Percentiles rank a stretch among this genome's conserved stretches.
Evolutionary conservation across 805 yeast genomes (phyloP).

Genomic region (Wickerhamomyces chaumierensis): DNA sequence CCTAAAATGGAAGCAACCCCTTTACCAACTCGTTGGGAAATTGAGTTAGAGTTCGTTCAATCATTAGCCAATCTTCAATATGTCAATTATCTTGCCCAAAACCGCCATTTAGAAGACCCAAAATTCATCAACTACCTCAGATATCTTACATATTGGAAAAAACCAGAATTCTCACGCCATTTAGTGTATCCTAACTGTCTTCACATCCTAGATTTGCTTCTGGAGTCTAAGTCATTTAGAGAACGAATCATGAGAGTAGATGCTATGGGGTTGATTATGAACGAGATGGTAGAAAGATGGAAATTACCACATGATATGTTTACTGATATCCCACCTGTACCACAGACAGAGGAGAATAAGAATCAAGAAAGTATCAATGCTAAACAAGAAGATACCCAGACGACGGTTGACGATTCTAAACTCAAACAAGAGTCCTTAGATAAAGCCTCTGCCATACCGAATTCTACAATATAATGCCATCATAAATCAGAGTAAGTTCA

Average conservation of each 20-base stretch:
- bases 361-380: neutral
- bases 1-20: neutral
- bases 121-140: constrained; percentile 65
- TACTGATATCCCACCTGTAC: neutral
- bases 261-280: constrained; percentile 47
- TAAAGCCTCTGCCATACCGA: too few relatives aligned
- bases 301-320: constrained; percentile 10
- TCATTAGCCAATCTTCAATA: constrained; percentile 85
- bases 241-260: constrained; percentile 45
- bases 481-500: too few relatives aligned
- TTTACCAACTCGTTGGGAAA: constrained; percentile 78
- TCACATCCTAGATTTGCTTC: constrained; percentile 42
- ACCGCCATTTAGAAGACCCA: constrained; percentile 59
- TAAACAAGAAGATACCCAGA: neutral
- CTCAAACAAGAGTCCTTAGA: too few relatives aligned
- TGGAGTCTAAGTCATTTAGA: constrained; percentile 42
- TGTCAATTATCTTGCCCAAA: constrained; percentile 77
- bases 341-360: neutral
- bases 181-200: constrained; percentile 81
- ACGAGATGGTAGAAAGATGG: constrained; percentile 73
- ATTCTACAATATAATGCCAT: too few relatives aligned
- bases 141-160: constrained; percentile 79
- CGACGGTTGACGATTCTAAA: too few relatives aligned
- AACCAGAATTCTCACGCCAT: constrained; percentile 57
- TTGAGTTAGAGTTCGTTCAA: constrained; percentile 77